Conservation (phyloP, 192 early-diverging fungal genomes). For the Lunasporangiospora selenospora region DNA sequence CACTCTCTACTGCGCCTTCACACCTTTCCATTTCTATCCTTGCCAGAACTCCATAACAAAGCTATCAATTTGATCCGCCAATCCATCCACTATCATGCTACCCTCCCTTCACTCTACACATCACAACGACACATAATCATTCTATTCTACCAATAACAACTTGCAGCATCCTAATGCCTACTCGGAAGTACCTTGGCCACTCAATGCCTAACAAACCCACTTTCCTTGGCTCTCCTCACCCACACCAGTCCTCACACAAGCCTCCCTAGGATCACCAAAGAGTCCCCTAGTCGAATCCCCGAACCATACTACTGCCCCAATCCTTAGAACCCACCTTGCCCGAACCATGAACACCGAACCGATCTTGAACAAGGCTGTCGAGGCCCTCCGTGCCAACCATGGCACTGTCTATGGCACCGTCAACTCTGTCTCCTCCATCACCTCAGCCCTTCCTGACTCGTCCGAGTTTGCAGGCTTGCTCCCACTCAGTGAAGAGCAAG, state of each 20-base stretch:
- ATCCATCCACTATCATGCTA: neutral
- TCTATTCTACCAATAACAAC: too few species aligned
- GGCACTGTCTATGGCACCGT: constrained; percentile 12
- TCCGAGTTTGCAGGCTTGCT: constrained; percentile 8
- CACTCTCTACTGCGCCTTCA: neutral
- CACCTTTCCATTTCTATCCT: neutral
- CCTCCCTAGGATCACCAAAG: constrained; percentile 36
- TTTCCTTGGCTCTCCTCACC: neutral
- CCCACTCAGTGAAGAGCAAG: constrained; percentile 32
- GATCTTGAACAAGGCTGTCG: constrained; percentile 11
- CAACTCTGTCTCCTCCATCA: constrained; percentile 6
- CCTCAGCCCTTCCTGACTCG: neutral
- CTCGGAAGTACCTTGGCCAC: too few species aligned
- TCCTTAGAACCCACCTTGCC: constrained; percentile 4
- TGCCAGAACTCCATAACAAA: neutral
- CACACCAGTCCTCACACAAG: constrained; percentile 20
- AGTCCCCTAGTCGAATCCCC: neutral
- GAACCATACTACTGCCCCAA: constrained; percentile 1
- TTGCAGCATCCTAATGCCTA: too few species aligned
- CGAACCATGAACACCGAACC: too few species aligned
- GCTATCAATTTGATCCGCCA: neutral
- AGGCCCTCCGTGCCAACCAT: constrained; percentile 15
- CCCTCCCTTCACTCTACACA: too few species aligned
- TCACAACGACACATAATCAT: too few species aligned
- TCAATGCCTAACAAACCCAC: too few species aligned